Evolutionary conservation across 352 stramenopile species (phyloP).

Genomic region (Aphanomyces euteiches): DNA sequence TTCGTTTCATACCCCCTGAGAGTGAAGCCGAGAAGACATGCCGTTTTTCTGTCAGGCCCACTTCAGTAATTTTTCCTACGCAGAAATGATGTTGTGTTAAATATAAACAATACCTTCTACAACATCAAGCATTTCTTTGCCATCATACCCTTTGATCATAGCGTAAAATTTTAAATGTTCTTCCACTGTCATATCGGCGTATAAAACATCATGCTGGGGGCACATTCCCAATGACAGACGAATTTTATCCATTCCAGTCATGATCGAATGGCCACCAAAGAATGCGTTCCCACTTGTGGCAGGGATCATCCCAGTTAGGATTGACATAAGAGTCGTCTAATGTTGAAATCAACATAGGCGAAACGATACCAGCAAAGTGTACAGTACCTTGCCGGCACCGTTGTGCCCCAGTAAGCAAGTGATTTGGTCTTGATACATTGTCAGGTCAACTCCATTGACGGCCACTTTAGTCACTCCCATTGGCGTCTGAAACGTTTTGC

Average conservation of each 20-base stretch:
- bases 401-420: slow-evolving; percentile 94
- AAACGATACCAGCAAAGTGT: not conserved
- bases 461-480: slow-evolving; percentile 68
- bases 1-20: slow-evolving; percentile 77
- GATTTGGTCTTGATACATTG: slow-evolving; percentile 92
- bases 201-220: slow-evolving; percentile 96
- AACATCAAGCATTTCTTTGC: slow-evolving; percentile 6
- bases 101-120: not conserved
- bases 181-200: slow-evolving; percentile 91
- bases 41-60: slow-evolving; percentile 89
- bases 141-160: slow-evolving; percentile 80
- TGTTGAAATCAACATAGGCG: not conserved
- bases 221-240: slow-evolving; percentile 93
- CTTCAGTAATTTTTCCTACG: slow-evolving; percentile 73
- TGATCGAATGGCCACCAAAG: slow-evolving; percentile 53
- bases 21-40: slow-evolving; percentile 47
- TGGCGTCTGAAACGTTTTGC: slow-evolving; percentile 71
- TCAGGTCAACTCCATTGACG: slow-evolving; percentile 77
- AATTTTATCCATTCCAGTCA: slow-evolving; percentile 78
- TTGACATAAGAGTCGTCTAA: slow-evolving; percentile 68
- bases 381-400: slow-evolving; percentile 80
- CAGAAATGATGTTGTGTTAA: not conserved
- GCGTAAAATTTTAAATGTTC: slow-evolving; percentile 96
- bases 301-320: slow-evolving; percentile 69
- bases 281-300: slow-evolving; percentile 54